Percentiles rank a stretch among this genome's conserved stretches.
These are phyloP conservation scores for Mycena latifolia DNA, from an alignment of 768 basidiomycete genomes.

Conservation along the genomic window DNA sequence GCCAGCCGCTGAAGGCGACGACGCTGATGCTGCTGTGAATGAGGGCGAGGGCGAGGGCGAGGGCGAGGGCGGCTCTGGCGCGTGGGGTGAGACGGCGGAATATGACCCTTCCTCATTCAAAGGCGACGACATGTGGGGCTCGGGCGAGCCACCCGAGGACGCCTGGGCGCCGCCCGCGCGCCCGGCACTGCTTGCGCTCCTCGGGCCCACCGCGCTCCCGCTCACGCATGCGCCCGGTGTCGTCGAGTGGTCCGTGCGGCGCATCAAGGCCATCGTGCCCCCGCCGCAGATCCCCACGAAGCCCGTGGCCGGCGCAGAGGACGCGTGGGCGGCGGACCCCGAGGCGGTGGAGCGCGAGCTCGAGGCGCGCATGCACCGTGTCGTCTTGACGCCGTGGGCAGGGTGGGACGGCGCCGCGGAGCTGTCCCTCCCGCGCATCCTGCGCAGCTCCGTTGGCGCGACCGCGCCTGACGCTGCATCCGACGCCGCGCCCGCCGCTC, in stretches of 20 bases:
- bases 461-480: neutral
- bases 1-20: too few relatives aligned
- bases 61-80: neutral
- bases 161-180: constrained; percentile 9
- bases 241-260: constrained; percentile 74
- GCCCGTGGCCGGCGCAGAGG: neutral
- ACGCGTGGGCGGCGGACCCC: constrained; percentile 26
- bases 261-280: constrained; percentile 57
- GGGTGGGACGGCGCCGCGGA: constrained; percentile 55
- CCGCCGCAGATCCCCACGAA: neutral
- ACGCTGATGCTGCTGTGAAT: too few relatives aligned
- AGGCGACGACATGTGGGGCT: constrained; percentile 3
- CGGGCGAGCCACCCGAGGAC: neutral
- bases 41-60: neutral
- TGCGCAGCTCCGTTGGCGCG: constrained; percentile 46
- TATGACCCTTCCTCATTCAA: constrained; percentile 3
- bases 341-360: constrained; percentile 54
- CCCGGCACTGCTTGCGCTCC: constrained; percentile 50
- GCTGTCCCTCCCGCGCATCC: constrained; percentile 44
- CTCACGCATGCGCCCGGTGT: constrained; percentile 74
- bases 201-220: constrained; percentile 71
- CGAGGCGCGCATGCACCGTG: constrained; percentile 26
- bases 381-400: constrained; percentile 54
- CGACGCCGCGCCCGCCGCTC: neutral
- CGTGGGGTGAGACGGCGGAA: neutral